phyloP scores from a whole-genome alignment of 495 filamentous ascomycete genomes.

The Tuber calosporum region DNA sequence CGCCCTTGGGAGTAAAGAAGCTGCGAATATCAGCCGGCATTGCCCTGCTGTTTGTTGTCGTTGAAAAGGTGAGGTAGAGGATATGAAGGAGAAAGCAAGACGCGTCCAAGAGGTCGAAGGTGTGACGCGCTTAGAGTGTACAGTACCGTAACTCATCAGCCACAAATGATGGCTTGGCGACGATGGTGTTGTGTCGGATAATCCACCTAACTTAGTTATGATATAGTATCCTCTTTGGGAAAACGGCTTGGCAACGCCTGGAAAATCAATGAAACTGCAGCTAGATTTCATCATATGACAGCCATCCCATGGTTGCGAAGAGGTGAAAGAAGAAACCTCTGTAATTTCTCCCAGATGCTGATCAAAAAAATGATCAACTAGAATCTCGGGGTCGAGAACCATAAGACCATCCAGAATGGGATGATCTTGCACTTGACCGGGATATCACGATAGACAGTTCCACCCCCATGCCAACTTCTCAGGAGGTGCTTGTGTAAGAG shows the following conservation, averaged over 20 bases:
- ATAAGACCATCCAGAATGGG: neutral
- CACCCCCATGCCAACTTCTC: neutral
- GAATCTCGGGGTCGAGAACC: neutral
- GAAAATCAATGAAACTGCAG: neutral
- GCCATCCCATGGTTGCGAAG: neutral
- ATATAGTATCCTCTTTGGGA: neutral
- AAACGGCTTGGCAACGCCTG: neutral
- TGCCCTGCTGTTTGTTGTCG: neutral
- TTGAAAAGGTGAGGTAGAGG: neutral
- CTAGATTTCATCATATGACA: neutral
- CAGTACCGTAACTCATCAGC: neutral
- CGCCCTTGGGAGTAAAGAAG: slow-evolving; percentile 65
- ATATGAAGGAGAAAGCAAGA: neutral
- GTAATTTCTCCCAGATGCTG: neutral
- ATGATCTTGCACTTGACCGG: neutral
- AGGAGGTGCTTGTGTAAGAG: neutral
- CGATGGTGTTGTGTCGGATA: neutral
- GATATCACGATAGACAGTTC: neutral
- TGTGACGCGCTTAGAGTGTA: neutral
- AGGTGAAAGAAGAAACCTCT: neutral
- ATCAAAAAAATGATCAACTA: neutral
- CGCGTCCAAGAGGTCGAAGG: neutral
- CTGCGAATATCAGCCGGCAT: slow-evolving; percentile 75
- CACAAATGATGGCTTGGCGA: neutral
- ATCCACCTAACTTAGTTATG: neutral